A percentile compares a stretch with the other conserved stretches of the same genome.
These are phyloP conservation scores for Noccaea bulbosa DNA, from an alignment of 345 rosid species.

Conservation along the genomic window DNA sequence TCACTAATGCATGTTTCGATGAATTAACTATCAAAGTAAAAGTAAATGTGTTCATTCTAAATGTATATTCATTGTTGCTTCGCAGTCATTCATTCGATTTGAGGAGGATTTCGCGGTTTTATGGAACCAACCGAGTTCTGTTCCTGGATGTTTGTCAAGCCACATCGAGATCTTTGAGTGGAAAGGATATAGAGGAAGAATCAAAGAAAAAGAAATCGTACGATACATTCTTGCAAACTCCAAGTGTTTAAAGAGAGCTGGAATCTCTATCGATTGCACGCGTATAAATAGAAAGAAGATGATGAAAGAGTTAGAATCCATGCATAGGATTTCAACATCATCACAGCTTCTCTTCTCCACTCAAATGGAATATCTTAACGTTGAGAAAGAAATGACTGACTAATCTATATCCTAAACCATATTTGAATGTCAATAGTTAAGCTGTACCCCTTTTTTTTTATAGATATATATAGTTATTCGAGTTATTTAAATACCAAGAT, in stretches of 20 bases:
- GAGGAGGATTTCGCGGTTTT: neutral
- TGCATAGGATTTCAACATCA: neutral
- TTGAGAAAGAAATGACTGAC: neutral
- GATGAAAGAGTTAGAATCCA: neutral
- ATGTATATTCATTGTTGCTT: neutral
- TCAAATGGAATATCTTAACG: neutral
- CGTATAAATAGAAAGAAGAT: neutral
- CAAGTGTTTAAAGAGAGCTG: neutral
- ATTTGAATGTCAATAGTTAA: too few species aligned
- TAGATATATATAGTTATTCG: too few species aligned
- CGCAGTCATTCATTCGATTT: neutral
- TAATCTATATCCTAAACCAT: neutral
- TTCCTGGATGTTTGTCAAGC: neutral
- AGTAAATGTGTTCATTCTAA: neutral
- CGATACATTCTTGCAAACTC: conserved; percentile 1
- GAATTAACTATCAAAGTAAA: neutral
- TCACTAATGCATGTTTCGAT: neutral
- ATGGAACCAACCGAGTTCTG: neutral
- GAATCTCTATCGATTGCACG: neutral
- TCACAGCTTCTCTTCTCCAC: conserved; percentile 5
- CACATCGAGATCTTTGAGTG: conserved; percentile 7
- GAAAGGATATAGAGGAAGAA: neutral
- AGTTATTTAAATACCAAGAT: too few species aligned
- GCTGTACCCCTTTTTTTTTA: too few species aligned
- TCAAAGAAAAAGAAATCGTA: neutral